phyloP scores from a whole-genome alignment of 345 rosid genomes.

The Euphorbia lathyris region DNA sequence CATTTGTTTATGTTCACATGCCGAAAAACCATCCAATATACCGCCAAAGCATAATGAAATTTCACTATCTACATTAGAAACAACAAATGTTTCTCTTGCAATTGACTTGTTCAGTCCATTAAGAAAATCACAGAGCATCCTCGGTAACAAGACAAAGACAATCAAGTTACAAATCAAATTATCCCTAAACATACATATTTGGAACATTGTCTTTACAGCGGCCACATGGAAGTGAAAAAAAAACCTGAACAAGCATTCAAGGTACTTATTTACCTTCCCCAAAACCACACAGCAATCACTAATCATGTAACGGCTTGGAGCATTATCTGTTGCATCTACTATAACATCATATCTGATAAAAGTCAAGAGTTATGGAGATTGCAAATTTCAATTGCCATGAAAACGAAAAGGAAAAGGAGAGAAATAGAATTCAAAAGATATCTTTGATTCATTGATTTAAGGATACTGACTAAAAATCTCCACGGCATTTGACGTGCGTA shows the following conservation, averaged over 20 bases:
- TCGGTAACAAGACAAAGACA: background rate
- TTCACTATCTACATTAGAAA: background rate
- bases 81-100: background rate
- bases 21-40: background rate
- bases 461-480: slow-evolving; percentile 91
- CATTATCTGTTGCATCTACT: slow-evolving; percentile 93
- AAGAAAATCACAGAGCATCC: background rate
- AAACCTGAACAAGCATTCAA: background rate
- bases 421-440: background rate
- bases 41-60: too few relatives aligned
- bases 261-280: slow-evolving; percentile 65
- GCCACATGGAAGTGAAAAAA: background rate
- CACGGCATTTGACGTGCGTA: slow-evolving; percentile 82
- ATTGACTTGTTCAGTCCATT: too few relatives aligned
- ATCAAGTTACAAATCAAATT: background rate
- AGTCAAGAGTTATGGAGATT: slow-evolving; percentile 38
- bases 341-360: slow-evolving; percentile 68
- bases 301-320: slow-evolving; percentile 97
- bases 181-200: background rate
- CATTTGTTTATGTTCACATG: background rate
- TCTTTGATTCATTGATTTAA: slow-evolving; percentile 13
- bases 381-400: background rate
- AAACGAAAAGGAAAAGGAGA: background rate
- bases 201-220: background rate
- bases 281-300: slow-evolving; percentile 91